Evolutionary conservation across 192 early-diverging fungal genomes (phyloP).

Genomic region (Coemansia sp.): DNA sequence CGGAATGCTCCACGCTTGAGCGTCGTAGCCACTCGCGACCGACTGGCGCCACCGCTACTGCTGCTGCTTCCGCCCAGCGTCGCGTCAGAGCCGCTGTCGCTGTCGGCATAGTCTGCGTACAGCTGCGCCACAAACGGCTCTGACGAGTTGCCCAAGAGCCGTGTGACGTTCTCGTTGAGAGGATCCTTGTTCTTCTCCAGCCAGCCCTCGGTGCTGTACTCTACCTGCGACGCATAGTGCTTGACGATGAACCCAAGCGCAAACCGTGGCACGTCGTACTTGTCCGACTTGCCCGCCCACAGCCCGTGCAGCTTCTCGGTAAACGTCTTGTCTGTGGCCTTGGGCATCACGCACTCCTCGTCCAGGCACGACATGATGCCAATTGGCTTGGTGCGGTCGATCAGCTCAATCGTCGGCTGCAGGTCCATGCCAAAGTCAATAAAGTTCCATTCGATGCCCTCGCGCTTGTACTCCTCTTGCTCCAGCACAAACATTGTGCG

Average conservation of each 20-base stretch:
- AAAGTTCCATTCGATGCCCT: slow-evolving; percentile 98
- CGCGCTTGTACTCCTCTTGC: slow-evolving; percentile 95
- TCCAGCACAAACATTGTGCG: slow-evolving; percentile 99
- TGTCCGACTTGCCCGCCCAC: slow-evolving; percentile 84
- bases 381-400: slow-evolving; percentile 95
- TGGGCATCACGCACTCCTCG: slow-evolving; percentile 98
- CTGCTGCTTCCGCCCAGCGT: background rate
- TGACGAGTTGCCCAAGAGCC: slow-evolving; percentile 76
- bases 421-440: slow-evolving; percentile 97
- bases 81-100: slow-evolving; percentile 19
- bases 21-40: slow-evolving; percentile 32
- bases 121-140: slow-evolving; percentile 76
- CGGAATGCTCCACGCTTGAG: slow-evolving; percentile 86
- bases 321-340: slow-evolving; percentile 92
- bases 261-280: slow-evolving; percentile 86
- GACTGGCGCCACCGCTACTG: background rate
- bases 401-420: slow-evolving; percentile 97
- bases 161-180: slow-evolving; percentile 90
- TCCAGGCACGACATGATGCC: slow-evolving; percentile 95
- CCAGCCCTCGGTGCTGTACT: slow-evolving; percentile 89
- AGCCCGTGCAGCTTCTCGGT: slow-evolving; percentile 84
- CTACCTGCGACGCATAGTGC: slow-evolving; percentile 95
- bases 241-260: slow-evolving; percentile 84
- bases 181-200: slow-evolving; percentile 99
- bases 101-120: slow-evolving; percentile 77